Conservation (phyloP, 805 yeast genomes). For the Ogataea saltuana region DNA sequence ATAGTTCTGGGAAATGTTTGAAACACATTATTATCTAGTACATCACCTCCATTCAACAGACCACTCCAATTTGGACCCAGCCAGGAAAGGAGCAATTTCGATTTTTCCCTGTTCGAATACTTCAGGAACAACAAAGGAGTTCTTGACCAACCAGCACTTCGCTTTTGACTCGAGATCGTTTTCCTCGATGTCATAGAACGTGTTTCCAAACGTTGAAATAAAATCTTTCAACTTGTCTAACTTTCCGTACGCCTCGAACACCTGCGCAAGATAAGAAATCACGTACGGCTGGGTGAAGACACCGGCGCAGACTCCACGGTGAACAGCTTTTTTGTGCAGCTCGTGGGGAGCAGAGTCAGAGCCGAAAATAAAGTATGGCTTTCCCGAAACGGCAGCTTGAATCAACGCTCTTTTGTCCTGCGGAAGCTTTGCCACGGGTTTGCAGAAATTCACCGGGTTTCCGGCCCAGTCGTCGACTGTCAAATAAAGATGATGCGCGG, state of each 20-base stretch:
- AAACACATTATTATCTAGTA: conserved; percentile 2
- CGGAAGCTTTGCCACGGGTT: conserved; percentile 96
- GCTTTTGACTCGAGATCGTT: conserved; percentile 46
- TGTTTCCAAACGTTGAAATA: conserved; percentile 71
- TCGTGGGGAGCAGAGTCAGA: conserved; percentile 99
- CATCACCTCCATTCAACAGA: conserved; percentile 65
- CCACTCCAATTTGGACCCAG: conserved; percentile 77
- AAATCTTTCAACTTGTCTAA: conserved; percentile 70
- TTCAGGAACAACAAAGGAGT: conserved; percentile 60
- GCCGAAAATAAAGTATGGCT: conserved; percentile 92
- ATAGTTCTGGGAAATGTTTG: conserved; percentile 49
- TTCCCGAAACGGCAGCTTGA: conserved; percentile 87
- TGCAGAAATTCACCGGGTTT: conserved; percentile 90
- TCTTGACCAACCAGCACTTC: conserved; percentile 55
- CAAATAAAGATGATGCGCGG: conserved; percentile 90
- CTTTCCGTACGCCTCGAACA: conserved; percentile 67
- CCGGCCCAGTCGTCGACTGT: conserved; percentile 98
- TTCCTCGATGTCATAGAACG: conserved; percentile 63
- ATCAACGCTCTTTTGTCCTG: conserved; percentile 78
- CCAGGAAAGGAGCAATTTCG: conserved; percentile 79
- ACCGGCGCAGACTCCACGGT: conserved; percentile 94
- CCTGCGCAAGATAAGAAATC: conserved; percentile 80
- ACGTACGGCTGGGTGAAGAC: conserved; percentile 89
- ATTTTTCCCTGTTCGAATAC: conserved; percentile 46
- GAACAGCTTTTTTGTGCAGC: conserved; percentile 69